Evolutionary conservation across 441 rosid species (phyloP).

Genomic region (Pelargonium fulgidum): DNA sequence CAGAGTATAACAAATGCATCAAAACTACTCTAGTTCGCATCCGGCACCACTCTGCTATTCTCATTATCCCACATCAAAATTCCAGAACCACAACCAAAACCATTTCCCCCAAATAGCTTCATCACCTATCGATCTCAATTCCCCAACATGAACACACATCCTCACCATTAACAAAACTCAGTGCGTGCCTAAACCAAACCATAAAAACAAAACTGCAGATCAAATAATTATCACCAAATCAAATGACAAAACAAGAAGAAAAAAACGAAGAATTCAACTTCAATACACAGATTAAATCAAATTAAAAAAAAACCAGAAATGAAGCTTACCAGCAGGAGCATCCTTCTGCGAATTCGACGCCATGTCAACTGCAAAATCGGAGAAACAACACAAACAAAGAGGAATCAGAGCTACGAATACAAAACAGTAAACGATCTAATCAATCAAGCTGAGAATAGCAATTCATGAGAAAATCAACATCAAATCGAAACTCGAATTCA

Average conservation of each 20-base stretch:
- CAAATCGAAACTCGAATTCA: too few relatives aligned
- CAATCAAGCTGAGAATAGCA: too few relatives aligned
- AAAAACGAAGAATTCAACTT: not conserved
- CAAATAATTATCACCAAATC: not conserved
- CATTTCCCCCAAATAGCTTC: not conserved
- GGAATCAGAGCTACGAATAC: too few relatives aligned
- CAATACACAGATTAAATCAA: not conserved
- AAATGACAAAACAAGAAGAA: not conserved
- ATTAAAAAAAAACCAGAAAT: not conserved
- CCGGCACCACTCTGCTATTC: not conserved
- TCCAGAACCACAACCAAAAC: not conserved
- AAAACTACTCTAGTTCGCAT: not conserved
- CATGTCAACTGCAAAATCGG: conserved; percentile 35
- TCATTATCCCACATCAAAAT: not conserved
- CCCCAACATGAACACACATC: not conserved
- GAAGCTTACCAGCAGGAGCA: conserved; percentile 41
- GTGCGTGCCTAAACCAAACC: not conserved
- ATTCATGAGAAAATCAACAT: too few relatives aligned
- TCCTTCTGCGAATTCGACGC: conserved; percentile 56
- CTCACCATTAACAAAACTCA: not conserved
- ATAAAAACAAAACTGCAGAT: not conserved
- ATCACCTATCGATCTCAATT: not conserved
- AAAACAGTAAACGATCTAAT: too few relatives aligned
- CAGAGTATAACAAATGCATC: not conserved
- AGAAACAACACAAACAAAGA: not conserved